Percentiles rank a stretch among this genome's conserved stretches.
Evolutionary conservation across 2,329 filamentous ascomycete species (phyloP).

Genomic region (Talaromyces sp.): DNA sequence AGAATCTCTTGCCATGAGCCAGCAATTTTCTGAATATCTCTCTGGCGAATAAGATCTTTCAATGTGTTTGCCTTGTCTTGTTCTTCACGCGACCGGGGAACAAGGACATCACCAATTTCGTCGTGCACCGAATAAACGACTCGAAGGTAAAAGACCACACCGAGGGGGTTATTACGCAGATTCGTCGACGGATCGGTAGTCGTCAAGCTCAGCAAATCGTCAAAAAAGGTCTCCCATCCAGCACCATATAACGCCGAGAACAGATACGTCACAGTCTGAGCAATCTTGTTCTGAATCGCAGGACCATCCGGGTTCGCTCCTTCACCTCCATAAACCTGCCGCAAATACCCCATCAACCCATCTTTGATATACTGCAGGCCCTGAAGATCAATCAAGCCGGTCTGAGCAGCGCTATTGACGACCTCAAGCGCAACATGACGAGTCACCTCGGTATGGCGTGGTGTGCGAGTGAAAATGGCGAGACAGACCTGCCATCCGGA

Average conservation of each 20-base stretch:
- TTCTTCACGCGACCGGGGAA: constrained; percentile 73
- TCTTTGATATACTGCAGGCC: constrained; percentile 75
- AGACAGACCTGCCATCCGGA: constrained; percentile 90
- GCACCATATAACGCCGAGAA: constrained; percentile 83
- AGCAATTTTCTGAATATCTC: constrained; percentile 85
- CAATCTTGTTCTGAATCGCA: constrained; percentile 91
- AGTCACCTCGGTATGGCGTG: constrained; percentile 74
- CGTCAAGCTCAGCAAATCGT: constrained; percentile 80
- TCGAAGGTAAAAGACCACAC: constrained; percentile 82
- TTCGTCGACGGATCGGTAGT: constrained; percentile 56
- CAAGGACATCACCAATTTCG: constrained; percentile 90
- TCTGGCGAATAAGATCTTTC: constrained; percentile 82
- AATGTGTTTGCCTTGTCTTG: constrained; percentile 81
- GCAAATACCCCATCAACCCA: constrained; percentile 75
- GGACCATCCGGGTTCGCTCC: constrained; percentile 62
- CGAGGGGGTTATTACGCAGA: constrained; percentile 65
- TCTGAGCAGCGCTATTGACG: constrained; percentile 86
- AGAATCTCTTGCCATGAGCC: constrained; percentile 90
- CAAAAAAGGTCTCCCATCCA: constrained; percentile 85
- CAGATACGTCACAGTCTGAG: constrained; percentile 90
- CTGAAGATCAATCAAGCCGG: constrained; percentile 68
- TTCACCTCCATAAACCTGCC: constrained; percentile 65
- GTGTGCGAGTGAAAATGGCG: constrained; percentile 74
- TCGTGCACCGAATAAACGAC: constrained; percentile 89
- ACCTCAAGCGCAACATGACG: constrained; percentile 88